Evolutionary conservation across 2,329 filamentous ascomycete species (phyloP), one percentile per base, ranked within the genome.

Genomic region (Nigrospora oryzae): DNA sequence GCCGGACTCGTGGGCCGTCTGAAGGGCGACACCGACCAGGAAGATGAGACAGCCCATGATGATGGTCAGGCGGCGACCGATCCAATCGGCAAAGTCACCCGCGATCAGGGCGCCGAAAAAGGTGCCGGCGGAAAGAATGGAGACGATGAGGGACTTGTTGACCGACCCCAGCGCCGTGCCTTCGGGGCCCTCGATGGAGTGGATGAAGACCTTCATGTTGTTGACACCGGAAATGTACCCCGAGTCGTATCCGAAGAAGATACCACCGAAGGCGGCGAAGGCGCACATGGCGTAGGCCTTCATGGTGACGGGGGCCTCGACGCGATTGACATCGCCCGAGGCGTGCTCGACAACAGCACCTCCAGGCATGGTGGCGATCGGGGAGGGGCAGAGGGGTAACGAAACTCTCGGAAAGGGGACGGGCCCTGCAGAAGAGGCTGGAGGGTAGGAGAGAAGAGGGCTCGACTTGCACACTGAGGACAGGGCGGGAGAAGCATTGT

Each of bases 241-340:
- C 36, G 83, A 86, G 57, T 89, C 85, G 65, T 86, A 89, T 41
- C 85, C 85, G 65, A 88, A 86, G 69, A 88, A 84, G 66, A 87
- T 84, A 63, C 79, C 82, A 57, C 82, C 82, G 49, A 85, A 84
- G 32, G 81, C 79, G 48, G 82, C 82, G 51, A 85, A 86, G 51
- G 79, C 81, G 63, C 81, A 85, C 59, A 85, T 75, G 42, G 83
- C 49, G 63, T 86, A 85, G 45, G 81, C 81, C 69, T 82, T 81
- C 65, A 77, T 66, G 52, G 81, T 85, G 55, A 85, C 75, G 53
- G 82, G 81, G 12, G 82, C 81, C 70, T 86, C 82, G 58, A 84
- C 74, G 50, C 74, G 70, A 53, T 70, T 67, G 50, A 82, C 66
- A 62, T 83, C 74, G 49, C 66, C 56, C 51, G 73, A 70, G 45